phyloP scores from a whole-genome alignment of 2,329 filamentous ascomycete genomes.

The Hypoxylon sp. region DNA sequence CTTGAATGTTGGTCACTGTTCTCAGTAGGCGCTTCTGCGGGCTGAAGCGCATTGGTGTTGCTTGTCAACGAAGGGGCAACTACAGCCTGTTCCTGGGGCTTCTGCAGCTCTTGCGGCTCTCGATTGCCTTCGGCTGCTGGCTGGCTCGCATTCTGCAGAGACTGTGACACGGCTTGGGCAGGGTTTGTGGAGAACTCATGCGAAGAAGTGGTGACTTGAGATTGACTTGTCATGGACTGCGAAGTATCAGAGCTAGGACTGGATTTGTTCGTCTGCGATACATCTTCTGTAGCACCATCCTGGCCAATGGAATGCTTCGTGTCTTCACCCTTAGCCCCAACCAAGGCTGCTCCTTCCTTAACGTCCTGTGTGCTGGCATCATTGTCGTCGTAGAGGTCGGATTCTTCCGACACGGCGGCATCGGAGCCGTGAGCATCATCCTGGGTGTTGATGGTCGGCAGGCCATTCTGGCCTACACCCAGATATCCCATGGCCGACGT shows the following conservation, averaged over 20 bases:
- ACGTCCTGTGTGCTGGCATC: too few relatives aligned
- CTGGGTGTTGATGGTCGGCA: slow-evolving; percentile 11
- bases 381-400: slow-evolving; percentile 49
- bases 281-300: slow-evolving; percentile 55
- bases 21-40: slow-evolving; percentile 24
- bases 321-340: slow-evolving; percentile 61
- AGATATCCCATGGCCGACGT: slow-evolving; percentile 4
- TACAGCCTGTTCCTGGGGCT: slow-evolving; percentile 43
- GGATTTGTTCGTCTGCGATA: slow-evolving; percentile 55
- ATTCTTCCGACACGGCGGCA: slow-evolving; percentile 5
- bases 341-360: slow-evolving; percentile 44
- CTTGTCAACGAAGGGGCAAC: slow-evolving; percentile 12
- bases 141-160: slow-evolving; percentile 46
- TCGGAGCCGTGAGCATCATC: slow-evolving; percentile 10
- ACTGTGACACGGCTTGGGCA: slow-evolving; percentile 45
- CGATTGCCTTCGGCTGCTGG: slow-evolving; percentile 40
- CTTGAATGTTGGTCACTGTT: slow-evolving; percentile 24
- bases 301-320: slow-evolving; percentile 63
- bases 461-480: slow-evolving; percentile 19
- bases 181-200: slow-evolving; percentile 34
- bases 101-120: slow-evolving; percentile 46
- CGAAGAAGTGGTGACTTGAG: slow-evolving; percentile 30
- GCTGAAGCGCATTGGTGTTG: slow-evolving; percentile 22
- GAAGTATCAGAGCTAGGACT: slow-evolving; percentile 38
- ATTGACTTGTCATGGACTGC: slow-evolving; percentile 33